Evolutionary conservation across 2,329 filamentous ascomycete species (phyloP).

Genomic region (Epichloe scottii): DNA sequence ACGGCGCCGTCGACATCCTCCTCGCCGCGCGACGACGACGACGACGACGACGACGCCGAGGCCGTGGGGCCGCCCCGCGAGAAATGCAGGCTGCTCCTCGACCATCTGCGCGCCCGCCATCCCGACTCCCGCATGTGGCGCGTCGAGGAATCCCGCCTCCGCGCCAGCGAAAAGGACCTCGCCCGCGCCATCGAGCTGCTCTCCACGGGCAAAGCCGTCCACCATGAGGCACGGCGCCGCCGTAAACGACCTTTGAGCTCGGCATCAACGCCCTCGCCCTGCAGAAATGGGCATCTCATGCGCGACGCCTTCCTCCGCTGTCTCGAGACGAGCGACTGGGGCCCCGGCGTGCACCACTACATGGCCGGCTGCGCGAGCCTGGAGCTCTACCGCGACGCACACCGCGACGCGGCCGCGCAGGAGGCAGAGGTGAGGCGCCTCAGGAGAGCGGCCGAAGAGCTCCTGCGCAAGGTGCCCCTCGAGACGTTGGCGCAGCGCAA

Average conservation of each 20-base stretch:
- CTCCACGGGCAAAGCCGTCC: constrained; percentile 42
- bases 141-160: constrained; percentile 73
- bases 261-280: constrained; percentile 66
- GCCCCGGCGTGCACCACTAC: constrained; percentile 79
- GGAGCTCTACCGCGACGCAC: constrained; percentile 61
- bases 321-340: constrained; percentile 80
- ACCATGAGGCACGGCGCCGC: constrained; percentile 83
- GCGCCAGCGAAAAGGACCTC: constrained; percentile 54
- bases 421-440: constrained; percentile 38
- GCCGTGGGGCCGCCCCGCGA: constrained; percentile 60
- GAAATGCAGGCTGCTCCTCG: constrained; percentile 54
- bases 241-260: constrained; percentile 71
- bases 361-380: constrained; percentile 69
- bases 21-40: constrained; percentile 38
- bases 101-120: constrained; percentile 63
- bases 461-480: constrained; percentile 65
- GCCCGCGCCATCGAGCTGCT: constrained; percentile 56
- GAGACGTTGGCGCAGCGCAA: constrained; percentile 78
- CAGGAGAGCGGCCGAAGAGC: constrained; percentile 55
- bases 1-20: constrained; percentile 80
- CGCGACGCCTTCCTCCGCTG: constrained; percentile 63
- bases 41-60: constrained; percentile 41
- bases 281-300: constrained; percentile 66
- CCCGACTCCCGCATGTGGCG: constrained; percentile 77
- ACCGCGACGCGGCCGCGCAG: constrained; percentile 20